Evolutionary conservation across 2,329 filamentous ascomycete species (phyloP), one percentile per base, ranked within the genome.

Genomic region (Hyphodiscus sp.): DNA sequence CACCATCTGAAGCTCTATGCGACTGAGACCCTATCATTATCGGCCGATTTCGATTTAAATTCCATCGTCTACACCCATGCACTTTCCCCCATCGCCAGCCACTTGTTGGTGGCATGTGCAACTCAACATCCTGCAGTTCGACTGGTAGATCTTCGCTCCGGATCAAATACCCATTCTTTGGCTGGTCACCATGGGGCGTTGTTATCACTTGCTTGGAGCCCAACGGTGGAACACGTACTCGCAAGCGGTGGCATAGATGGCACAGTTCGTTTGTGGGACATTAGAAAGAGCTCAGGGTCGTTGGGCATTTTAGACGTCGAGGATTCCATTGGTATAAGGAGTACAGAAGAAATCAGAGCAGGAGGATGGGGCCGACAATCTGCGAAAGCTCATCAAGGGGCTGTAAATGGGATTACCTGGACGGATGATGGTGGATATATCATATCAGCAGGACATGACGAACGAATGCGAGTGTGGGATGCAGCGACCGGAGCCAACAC

Each of bases 211-310:
- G 79, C 83, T 3, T 97, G 94, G 94, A 92, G 89, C 53, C 91
- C 91, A 0, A 80, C 81, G 5, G 77, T 86, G 47, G 88, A 91
- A 46, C 81, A 96, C 65, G 75, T 95, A 3, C 78, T 97, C 2
- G 89, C 87, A 10, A 92, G 88, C 49, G 90, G 89, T 0, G 87
- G 89, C n/a, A 81, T 85, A 0, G 91, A 97, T 66, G 91, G 91
- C 19, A 86, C 83, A 10, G 83, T 91, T 2, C 82, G 91, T 20
- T 75, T 96, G 38, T 97, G 92, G 85, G 92, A 97, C 67, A 81
- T 96, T 23, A 80, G 92, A 2, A 83, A 88, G 30, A 87, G 89
- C 29, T 86, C 86, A 19, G 85, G 85, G 7, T 82, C 86, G 19
- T 75, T 97, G 30, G 89, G 85, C 0, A 78, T 87, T 42, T 76